Percentiles rank a stretch among this genome's conserved stretches.
phyloP scores from a whole-genome alignment of 148 eudicot genomes.

The Fagopyrum homotropicum region DNA sequence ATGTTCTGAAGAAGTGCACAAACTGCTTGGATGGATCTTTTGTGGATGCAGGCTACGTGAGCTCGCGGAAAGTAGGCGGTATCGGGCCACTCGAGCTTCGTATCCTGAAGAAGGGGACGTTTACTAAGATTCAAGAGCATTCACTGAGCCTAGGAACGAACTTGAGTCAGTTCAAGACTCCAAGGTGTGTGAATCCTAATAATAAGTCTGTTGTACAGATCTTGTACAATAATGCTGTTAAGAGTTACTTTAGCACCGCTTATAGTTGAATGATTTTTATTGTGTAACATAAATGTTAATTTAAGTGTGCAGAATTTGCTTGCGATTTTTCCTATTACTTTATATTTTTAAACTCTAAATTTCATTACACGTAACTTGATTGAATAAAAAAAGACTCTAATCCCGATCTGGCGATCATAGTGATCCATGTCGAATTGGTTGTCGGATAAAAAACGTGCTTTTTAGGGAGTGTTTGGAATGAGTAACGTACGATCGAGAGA shows the following conservation, averaged over 20 bases:
- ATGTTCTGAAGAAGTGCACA: conserved; percentile 52
- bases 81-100: conserved; percentile 79
- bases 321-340: not conserved
- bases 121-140: conserved; percentile 59
- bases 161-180: conserved; percentile 86
- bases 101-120: conserved; percentile 63
- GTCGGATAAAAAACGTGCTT: not conserved
- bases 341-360: not conserved
- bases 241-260: conserved; percentile 63
- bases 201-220: conserved; percentile 51
- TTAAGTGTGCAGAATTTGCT: not conserved
- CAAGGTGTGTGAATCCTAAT: conserved; percentile 51
- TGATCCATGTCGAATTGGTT: not conserved
- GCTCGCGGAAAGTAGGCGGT: conserved; percentile 53
- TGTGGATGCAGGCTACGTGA: conserved; percentile 63
- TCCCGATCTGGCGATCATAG: no score
- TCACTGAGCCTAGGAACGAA: conserved; percentile 57
- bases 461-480: not conserved
- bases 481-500: no score
- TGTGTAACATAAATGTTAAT: not conserved
- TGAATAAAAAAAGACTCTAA: no score
- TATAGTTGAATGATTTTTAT: conserved; percentile 15
- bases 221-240: conserved; percentile 38
- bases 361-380: no score
- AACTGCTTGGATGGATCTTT: conserved; percentile 63